These are phyloP conservation scores for Lojkania enalia DNA, from an alignment of 2,329 filamentous ascomycete genomes.

Conservation along the genomic window DNA sequence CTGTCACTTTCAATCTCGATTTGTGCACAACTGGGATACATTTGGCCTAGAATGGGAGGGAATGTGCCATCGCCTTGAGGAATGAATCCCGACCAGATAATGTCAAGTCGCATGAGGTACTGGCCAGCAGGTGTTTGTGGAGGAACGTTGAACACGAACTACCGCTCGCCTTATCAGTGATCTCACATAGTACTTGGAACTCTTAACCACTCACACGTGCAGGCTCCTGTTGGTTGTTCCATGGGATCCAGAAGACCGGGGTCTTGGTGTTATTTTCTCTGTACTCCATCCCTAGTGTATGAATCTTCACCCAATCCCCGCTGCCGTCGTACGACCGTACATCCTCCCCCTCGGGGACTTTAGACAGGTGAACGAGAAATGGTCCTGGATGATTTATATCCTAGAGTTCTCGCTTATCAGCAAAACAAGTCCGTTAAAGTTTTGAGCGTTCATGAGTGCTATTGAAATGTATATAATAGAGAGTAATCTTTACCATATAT, in stretches of 20 bases:
- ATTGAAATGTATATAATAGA: too few relatives aligned
- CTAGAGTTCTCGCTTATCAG: not conserved
- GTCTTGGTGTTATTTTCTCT: not conserved
- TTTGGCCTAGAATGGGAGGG: slow-evolving; percentile 1
- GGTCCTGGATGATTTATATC: slow-evolving; percentile 14
- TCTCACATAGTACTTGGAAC: too few relatives aligned
- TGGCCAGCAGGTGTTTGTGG: slow-evolving; percentile 17
- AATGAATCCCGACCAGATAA: slow-evolving; percentile 9
- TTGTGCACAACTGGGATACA: slow-evolving; percentile 20
- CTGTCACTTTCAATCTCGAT: slow-evolving; percentile 11
- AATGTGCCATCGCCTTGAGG: not conserved
- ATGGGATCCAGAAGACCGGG: slow-evolving; percentile 2
- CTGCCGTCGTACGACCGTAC: slow-evolving; percentile 12
- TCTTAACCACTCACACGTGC: not conserved
- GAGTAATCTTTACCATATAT: too few relatives aligned
- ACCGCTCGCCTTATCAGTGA: slow-evolving; percentile 1
- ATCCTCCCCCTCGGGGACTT: slow-evolving; percentile 8
- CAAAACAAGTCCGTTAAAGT: not conserved
- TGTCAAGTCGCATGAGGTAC: slow-evolving; percentile 18
- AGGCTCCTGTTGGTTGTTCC: not conserved
- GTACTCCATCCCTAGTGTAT: slow-evolving; percentile 5
- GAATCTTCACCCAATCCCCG: slow-evolving; percentile 17
- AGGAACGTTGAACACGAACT: slow-evolving; percentile 14
- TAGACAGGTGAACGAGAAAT: slow-evolving; percentile 9
- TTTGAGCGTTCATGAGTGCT: too few relatives aligned